These are phyloP conservation scores for Sporothrix mexicana DNA, from an alignment of 2,329 filamentous ascomycete species.

Conservation along the genomic window DNA sequence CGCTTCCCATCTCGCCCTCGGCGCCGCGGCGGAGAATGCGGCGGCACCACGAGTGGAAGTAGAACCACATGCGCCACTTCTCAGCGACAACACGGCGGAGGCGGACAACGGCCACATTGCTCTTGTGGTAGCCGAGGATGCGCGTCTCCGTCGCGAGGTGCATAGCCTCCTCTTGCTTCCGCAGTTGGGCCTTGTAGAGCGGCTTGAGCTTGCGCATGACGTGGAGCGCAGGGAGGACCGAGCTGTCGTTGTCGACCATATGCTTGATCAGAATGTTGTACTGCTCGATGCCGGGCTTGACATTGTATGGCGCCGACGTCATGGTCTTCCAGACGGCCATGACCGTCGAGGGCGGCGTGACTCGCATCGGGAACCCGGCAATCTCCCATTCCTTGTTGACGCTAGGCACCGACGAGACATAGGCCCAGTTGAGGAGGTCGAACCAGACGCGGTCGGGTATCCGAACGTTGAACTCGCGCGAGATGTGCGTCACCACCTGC, in stretches of 20 bases:
- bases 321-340: slow-evolving; percentile 64
- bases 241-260: slow-evolving; percentile 43
- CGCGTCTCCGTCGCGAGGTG: slow-evolving; percentile 35
- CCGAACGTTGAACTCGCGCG: slow-evolving; percentile 61
- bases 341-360: slow-evolving; percentile 52
- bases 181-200: slow-evolving; percentile 41
- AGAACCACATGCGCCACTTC: slow-evolving; percentile 45
- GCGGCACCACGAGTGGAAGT: slow-evolving; percentile 42
- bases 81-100: slow-evolving; percentile 40
- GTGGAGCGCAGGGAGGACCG: slow-evolving; percentile 37
- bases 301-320: slow-evolving; percentile 61
- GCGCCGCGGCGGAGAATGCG: slow-evolving; percentile 39
- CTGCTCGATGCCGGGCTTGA: slow-evolving; percentile 63
- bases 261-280: slow-evolving; percentile 53
- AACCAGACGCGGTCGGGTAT: slow-evolving; percentile 67
- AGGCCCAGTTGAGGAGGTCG: slow-evolving; percentile 70
- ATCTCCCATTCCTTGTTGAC: slow-evolving; percentile 47
- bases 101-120: slow-evolving; percentile 34
- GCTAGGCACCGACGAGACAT: slow-evolving; percentile 56
- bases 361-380: slow-evolving; percentile 42
- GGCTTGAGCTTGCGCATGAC: slow-evolving; percentile 42
- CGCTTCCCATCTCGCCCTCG: slow-evolving; percentile 28
- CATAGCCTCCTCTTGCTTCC: slow-evolving; percentile 37
- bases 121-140: background rate
- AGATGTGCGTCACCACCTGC: slow-evolving; percentile 66